These are phyloP conservation scores for Aspergillaceae sp. DNA, from an alignment of 2,329 filamentous ascomycete genomes.

Conservation along the genomic window DNA sequence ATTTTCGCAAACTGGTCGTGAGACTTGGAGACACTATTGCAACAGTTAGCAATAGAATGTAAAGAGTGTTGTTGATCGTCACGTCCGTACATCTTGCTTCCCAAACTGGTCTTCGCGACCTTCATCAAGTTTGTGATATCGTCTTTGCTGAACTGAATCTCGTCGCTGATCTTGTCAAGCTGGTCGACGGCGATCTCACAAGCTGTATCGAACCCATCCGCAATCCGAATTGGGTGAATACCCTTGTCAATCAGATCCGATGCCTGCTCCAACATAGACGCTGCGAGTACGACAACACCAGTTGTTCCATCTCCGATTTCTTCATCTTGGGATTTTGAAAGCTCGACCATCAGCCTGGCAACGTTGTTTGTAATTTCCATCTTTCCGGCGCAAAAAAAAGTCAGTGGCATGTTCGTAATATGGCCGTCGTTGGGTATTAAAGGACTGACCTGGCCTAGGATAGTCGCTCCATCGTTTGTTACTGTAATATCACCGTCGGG, in stretches of 20 bases:
- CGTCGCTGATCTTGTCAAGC: conserved; percentile 86
- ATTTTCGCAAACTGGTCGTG: conserved; percentile 98
- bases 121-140: conserved; percentile 81
- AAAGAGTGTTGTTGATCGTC: conserved; percentile 4
- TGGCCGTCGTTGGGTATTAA: conserved; percentile 1
- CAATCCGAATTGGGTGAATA: conserved; percentile 97
- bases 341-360: conserved; percentile 89
- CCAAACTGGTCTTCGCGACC: conserved; percentile 90
- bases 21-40: conserved; percentile 71
- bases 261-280: conserved; percentile 89
- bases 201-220: conserved; percentile 94
- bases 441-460: conserved; percentile 60
- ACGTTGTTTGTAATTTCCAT: conserved; percentile 99
- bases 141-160: conserved; percentile 72
- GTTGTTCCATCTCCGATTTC: conserved; percentile 98
- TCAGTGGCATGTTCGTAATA: conserved; percentile 3
- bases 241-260: conserved; percentile 99
- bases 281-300: conserved; percentile 91
- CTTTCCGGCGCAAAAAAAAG: conserved; percentile 33
- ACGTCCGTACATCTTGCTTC: conserved; percentile 71
- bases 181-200: conserved; percentile 93
- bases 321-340: conserved; percentile 97
- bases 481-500: conserved; percentile 98
- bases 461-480: conserved; percentile 97
- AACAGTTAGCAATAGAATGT: conserved; percentile 10